Evolutionary conservation across 1,284 basidiomycete species (phyloP).

Genomic region (Ustilago sp.): DNA sequence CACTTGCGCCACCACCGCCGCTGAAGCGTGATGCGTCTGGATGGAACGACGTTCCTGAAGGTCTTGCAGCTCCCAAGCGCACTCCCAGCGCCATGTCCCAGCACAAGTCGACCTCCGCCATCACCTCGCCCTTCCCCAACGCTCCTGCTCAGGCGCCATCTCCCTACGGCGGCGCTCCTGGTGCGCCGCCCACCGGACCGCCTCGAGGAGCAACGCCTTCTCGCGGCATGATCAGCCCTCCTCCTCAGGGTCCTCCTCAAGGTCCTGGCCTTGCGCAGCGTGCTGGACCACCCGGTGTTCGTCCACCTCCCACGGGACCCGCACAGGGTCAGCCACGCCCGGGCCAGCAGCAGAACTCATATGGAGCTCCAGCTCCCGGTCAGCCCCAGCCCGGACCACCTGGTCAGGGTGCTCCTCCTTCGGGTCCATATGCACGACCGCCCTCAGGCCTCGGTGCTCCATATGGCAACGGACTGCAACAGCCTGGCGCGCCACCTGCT

Average conservation of each 20-base stretch:
- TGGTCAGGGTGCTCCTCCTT: constrained; percentile 41
- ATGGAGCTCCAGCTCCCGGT: constrained; percentile 24
- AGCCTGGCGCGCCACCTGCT: constrained; percentile 25
- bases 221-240: constrained; percentile 70
- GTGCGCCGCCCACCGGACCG: constrained; percentile 64
- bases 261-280: constrained; percentile 46
- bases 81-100: constrained; percentile 58
- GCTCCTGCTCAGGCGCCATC: constrained; percentile 63
- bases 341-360: constrained; percentile 27
- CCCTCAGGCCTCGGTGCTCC: constrained; percentile 27
- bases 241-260: constrained; percentile 39
- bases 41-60: constrained; percentile 88
- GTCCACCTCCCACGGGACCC: constrained; percentile 36
- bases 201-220: constrained; percentile 58
- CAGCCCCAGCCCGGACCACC: constrained; percentile 43
- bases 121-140: constrained; percentile 90
- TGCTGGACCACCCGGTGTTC: constrained; percentile 38
- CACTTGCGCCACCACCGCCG: constrained; percentile 70
- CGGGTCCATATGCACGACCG: constrained; percentile 48
- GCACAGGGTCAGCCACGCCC: constrained; percentile 30
- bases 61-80: constrained; percentile 64
- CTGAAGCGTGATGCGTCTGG: constrained; percentile 78
- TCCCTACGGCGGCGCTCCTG: constrained; percentile 46
- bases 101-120: constrained; percentile 69
- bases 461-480: constrained; percentile 41